Evolutionary conservation across 495 filamentous ascomycete species (phyloP).

Genomic region (Daldinia caldariorum): DNA sequence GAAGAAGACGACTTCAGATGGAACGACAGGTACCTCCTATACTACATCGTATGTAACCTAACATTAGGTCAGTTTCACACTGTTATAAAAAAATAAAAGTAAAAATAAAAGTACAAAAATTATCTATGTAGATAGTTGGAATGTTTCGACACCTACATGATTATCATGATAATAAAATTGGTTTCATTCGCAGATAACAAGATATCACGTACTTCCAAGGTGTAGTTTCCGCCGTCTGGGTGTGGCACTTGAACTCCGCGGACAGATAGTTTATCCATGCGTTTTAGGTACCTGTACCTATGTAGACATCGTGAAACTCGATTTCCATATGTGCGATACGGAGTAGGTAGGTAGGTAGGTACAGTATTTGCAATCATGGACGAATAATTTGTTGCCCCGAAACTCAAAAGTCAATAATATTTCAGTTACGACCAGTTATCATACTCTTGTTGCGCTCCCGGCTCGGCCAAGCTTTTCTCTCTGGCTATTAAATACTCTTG

Average conservation of each 20-base stretch:
- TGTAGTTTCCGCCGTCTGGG: not conserved
- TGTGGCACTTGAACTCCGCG: not conserved
- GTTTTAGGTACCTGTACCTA: not conserved
- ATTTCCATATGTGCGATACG: too few relatives aligned
- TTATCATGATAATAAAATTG: not conserved
- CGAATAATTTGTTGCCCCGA: too few relatives aligned
- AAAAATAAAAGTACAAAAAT: too few relatives aligned
- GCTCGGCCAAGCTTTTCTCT: constrained; percentile 12
- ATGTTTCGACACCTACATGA: not conserved
- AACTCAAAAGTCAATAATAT: too few relatives aligned
- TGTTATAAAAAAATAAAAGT: too few relatives aligned
- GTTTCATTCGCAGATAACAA: not conserved
- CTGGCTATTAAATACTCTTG: constrained; percentile 45
- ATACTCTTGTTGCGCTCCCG: constrained; percentile 25
- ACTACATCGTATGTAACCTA: not conserved
- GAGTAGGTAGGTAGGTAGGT: too few relatives aligned
- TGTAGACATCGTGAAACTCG: not conserved
- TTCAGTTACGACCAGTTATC: constrained; percentile 37
- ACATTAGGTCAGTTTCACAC: too few relatives aligned
- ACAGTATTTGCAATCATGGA: too few relatives aligned
- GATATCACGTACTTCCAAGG: not conserved
- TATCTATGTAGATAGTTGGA: not conserved
- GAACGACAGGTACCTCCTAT: not conserved
- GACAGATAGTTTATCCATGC: not conserved
- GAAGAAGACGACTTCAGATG: constrained; percentile 22